Percentiles rank a stretch among this genome's conserved stretches.
Conservation (phyloP, 805 yeast genomes). For the Wickerhamomyces tratensis region DNA sequence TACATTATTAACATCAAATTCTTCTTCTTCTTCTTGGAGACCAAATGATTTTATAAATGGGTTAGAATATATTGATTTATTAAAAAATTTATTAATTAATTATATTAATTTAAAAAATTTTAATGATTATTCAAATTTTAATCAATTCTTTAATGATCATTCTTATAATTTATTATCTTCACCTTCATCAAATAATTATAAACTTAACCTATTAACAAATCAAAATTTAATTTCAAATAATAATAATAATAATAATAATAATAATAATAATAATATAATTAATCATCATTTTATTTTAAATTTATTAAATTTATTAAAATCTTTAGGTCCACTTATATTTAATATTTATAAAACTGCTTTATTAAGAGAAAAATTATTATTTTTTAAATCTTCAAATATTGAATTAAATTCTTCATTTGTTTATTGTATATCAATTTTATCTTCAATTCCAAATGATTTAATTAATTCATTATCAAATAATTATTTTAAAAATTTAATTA, state of each 20-base stretch:
- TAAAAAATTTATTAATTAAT: slow-evolving; percentile 19
- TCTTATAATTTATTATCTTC: slow-evolving; percentile 3
- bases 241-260: not conserved
- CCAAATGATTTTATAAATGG: slow-evolving; percentile 31
- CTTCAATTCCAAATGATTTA: slow-evolving; percentile 53
- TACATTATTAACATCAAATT: slow-evolving; percentile 9
- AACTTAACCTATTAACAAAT: too few species aligned
- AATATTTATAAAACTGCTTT: slow-evolving; percentile 55
- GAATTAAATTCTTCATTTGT: slow-evolving; percentile 38
- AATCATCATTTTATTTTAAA: slow-evolving; percentile 35
- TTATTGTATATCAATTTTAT: slow-evolving; percentile 49
- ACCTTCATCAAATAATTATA: slow-evolving; percentile 5
- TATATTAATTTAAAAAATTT: slow-evolving; percentile 7
- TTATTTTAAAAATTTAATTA: too few species aligned
- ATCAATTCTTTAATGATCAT: slow-evolving; percentile 13
- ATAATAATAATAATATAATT: slow-evolving; percentile 5
- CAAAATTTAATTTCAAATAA: not conserved
- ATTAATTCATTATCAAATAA: slow-evolving; percentile 5
- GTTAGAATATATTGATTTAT: slow-evolving; percentile 30
- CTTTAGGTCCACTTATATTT: slow-evolving; percentile 58
- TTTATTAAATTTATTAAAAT: slow-evolving; percentile 35
- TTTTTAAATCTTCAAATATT: slow-evolving; percentile 28
- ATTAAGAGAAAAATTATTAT: slow-evolving; percentile 43
- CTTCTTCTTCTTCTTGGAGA: slow-evolving; percentile 26
- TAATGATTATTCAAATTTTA: slow-evolving; percentile 14